Percentiles rank a stretch among this genome's conserved stretches.
Evolutionary conservation across 2,329 filamentous ascomycete species (phyloP).

Genomic region (Daldinia eschscholtzii): DNA sequence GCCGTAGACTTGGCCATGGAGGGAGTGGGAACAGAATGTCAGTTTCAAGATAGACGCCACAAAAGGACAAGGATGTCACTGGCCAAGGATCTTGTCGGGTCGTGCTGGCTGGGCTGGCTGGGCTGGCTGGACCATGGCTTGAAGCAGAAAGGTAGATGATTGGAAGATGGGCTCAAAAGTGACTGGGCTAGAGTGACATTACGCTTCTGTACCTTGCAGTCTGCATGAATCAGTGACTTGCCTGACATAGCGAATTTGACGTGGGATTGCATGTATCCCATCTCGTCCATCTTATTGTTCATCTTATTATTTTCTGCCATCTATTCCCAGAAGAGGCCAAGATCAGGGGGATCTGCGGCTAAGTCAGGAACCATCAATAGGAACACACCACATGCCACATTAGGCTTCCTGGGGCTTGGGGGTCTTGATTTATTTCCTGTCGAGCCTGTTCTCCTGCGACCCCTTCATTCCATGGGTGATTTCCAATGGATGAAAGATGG

Average conservation of each 20-base stretch:
- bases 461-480: constrained; percentile 37
- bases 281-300: not conserved
- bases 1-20: constrained; percentile 13
- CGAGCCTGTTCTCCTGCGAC: constrained; percentile 19
- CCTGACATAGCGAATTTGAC: constrained; percentile 30
- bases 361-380: constrained; percentile 38
- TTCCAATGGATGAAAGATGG: not conserved
- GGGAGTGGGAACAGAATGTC: constrained; percentile 39
- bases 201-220: constrained; percentile 45
- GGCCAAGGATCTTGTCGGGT: constrained; percentile 11
- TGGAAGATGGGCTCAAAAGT: constrained; percentile 19
- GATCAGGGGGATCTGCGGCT: constrained; percentile 44
- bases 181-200: constrained; percentile 1
- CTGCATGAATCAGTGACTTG: constrained; percentile 40
- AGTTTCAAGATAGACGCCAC: constrained; percentile 39
- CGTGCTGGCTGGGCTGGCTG: constrained; percentile 9
- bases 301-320: constrained; percentile 6
- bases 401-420: constrained; percentile 14
- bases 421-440: constrained; percentile 27
- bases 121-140: not conserved
- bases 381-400: constrained; percentile 31
- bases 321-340: constrained; percentile 28
- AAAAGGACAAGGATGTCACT: constrained; percentile 25
- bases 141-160: not conserved
- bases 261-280: constrained; percentile 21